A percentile compares a stretch with the other conserved stretches of the same genome.
phyloP scores from a whole-genome alignment of 768 basidiomycete species.

The Boletus fagicola region DNA sequence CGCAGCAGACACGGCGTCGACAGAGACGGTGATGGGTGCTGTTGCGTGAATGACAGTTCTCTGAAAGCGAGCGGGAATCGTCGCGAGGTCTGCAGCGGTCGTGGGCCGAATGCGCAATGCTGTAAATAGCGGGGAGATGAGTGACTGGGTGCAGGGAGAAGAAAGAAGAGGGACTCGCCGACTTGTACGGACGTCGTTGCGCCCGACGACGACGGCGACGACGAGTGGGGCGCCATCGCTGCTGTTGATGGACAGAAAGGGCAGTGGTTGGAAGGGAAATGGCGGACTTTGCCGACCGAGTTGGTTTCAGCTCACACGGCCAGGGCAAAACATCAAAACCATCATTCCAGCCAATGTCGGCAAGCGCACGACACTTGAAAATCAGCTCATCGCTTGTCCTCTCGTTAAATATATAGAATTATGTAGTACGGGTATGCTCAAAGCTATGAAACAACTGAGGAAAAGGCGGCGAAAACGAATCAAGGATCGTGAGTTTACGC shows the following conservation, averaged over 20 bases:
- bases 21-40: conserved; percentile 71
- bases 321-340: not conserved
- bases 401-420: conserved; percentile 26
- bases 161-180: conserved; percentile 52
- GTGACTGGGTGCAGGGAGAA: not conserved
- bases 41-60: conserved; percentile 80
- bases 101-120: conserved; percentile 91
- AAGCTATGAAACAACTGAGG: conserved; percentile 20
- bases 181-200: conserved; percentile 91
- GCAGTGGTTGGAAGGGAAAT: conserved; percentile 29
- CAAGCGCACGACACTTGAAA: conserved; percentile 4
- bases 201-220: conserved; percentile 56
- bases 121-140: conserved; percentile 29
- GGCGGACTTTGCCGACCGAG: conserved; percentile 30
- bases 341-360: not conserved
- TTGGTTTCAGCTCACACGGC: conserved; percentile 27
- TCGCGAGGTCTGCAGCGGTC: conserved; percentile 75
- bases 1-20: conserved; percentile 65
- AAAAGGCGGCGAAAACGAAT: conserved; percentile 13
- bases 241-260: conserved; percentile 16
- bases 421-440: conserved; percentile 37
- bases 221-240: conserved; percentile 68
- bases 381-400: not conserved
- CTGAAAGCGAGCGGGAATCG: conserved; percentile 94
- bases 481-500: conserved; percentile 34